Conservation (phyloP, 2,329 filamentous ascomycete species). For the Trichoderma sp. region DNA sequence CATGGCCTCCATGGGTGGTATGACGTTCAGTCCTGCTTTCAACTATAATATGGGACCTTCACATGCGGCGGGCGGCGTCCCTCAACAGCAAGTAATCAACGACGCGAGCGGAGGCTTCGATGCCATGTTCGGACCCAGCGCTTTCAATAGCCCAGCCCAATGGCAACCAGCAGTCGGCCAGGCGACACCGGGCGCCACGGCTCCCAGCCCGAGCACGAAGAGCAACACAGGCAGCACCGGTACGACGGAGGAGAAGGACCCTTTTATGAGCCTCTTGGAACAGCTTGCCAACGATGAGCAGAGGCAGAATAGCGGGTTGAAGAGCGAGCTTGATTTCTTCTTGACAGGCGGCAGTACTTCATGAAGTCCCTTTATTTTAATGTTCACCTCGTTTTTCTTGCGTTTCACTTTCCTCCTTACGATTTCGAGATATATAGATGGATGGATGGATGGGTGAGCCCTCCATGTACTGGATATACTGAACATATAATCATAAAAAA, state of each 20-base stretch:
- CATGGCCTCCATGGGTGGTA: conserved; percentile 8
- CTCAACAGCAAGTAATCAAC: conserved; percentile 26
- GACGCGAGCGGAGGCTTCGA: conserved; percentile 46
- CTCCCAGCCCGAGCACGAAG: conserved; percentile 43
- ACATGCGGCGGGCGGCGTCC: neutral
- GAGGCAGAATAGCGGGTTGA: conserved; percentile 55
- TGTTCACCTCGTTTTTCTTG: neutral
- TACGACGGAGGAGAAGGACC: conserved; percentile 67
- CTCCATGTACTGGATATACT: neutral
- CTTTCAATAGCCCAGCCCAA: conserved; percentile 49
- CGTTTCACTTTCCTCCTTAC: neutral
- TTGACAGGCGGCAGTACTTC: conserved; percentile 38
- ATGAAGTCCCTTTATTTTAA: neutral
- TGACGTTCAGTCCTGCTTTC: conserved; percentile 31
- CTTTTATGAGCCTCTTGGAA: conserved; percentile 74
- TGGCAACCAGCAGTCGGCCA: conserved; percentile 43
- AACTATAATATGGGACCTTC: conserved; percentile 36
- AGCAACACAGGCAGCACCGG: conserved; percentile 51
- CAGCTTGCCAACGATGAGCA: conserved; percentile 81
- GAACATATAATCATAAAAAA: neutral
- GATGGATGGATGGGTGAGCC: neutral
- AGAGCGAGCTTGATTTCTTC: conserved; percentile 77
- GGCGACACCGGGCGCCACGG: conserved; percentile 22
- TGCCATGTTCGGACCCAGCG: conserved; percentile 59
- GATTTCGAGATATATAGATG: neutral